Percentiles rank a stretch among this genome's conserved stretches.
These are phyloP conservation scores for Chaetomium olivaceum DNA, from an alignment of 2,329 filamentous ascomycete genomes.

Conservation along the genomic window DNA sequence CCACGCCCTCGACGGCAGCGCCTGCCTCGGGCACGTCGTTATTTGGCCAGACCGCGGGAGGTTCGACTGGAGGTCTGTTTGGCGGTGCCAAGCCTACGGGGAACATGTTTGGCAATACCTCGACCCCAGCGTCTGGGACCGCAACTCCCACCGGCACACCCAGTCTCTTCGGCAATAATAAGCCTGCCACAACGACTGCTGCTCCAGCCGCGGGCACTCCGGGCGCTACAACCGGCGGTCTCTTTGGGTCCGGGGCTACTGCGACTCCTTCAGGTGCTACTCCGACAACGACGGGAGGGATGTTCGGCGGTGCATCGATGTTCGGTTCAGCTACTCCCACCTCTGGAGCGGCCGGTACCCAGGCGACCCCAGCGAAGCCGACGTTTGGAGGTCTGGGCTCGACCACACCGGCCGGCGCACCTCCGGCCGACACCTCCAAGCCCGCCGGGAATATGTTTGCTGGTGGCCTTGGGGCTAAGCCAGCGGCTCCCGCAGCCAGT, in stretches of 20 bases:
- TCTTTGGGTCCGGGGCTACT: slow-evolving; percentile 27
- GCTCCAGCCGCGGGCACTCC: slow-evolving; percentile 25
- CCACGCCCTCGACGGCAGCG: slow-evolving; percentile 32
- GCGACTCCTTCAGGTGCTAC: slow-evolving; percentile 15
- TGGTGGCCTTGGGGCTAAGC: slow-evolving; percentile 29
- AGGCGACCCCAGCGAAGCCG: slow-evolving; percentile 51
- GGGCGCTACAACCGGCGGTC: slow-evolving; percentile 16
- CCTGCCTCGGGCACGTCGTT: slow-evolving; percentile 35
- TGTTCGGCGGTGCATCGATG: slow-evolving; percentile 8
- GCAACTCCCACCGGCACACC: slow-evolving; percentile 13
- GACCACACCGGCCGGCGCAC: slow-evolving; percentile 58
- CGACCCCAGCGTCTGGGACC: slow-evolving; percentile 24
- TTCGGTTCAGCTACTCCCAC: slow-evolving; percentile 10
- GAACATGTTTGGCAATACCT: slow-evolving; percentile 23
- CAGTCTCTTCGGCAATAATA: slow-evolving; percentile 24
- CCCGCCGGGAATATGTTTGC: slow-evolving; percentile 31
- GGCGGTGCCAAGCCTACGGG: slow-evolving; percentile 29
- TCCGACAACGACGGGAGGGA: slow-evolving; percentile 15
- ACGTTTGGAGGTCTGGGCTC: slow-evolving; percentile 48
- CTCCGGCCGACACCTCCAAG: slow-evolving; percentile 44
- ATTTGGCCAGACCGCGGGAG: slow-evolving; percentile 33
- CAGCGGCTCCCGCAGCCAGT: slow-evolving; percentile 32
- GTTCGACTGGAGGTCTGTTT: slow-evolving; percentile 32
- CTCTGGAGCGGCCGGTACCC: slow-evolving; percentile 22
- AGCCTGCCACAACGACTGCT: slow-evolving; percentile 22